Conservation (phyloP, 371 early-diverging fungal species). For the Mucor indicus region DNA sequence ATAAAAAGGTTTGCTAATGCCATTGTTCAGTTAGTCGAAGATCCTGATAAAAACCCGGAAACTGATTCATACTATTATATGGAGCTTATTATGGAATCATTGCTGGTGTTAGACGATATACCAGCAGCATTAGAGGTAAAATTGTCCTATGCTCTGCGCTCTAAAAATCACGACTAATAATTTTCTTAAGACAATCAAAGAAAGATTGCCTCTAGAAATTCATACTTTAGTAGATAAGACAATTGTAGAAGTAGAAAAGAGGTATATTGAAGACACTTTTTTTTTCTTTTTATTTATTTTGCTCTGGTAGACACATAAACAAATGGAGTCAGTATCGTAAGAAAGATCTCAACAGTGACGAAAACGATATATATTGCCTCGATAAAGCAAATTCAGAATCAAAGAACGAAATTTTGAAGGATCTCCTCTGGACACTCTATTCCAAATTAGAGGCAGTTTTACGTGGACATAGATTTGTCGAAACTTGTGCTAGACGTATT, state of each 20-base stretch:
- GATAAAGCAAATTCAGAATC: slow-evolving; percentile 44
- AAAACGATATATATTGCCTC: slow-evolving; percentile 44
- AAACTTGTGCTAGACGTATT: slow-evolving; percentile 42
- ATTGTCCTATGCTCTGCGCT: too few relatives aligned
- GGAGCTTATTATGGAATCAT: slow-evolving; percentile 79
- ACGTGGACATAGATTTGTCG: slow-evolving; percentile 77
- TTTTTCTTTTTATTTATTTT: background rate
- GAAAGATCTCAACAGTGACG: slow-evolving; percentile 21
- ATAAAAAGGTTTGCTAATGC: background rate
- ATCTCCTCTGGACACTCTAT: slow-evolving; percentile 79
- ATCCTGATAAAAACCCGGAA: slow-evolving; percentile 80
- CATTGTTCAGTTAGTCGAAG: slow-evolving; percentile 58
- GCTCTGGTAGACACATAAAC: slow-evolving; percentile 8
- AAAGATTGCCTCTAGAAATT: slow-evolving; percentile 78
- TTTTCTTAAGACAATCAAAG: slow-evolving; percentile 66
- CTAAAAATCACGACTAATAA: too few relatives aligned
- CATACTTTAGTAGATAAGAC: slow-evolving; percentile 87
- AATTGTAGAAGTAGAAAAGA: slow-evolving; percentile 80
- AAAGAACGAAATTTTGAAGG: slow-evolving; percentile 75
- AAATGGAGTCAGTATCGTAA: background rate
- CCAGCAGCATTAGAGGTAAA: slow-evolving; percentile 73
- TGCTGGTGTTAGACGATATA: slow-evolving; percentile 73
- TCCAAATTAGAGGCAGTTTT: slow-evolving; percentile 80
- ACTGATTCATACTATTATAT: slow-evolving; percentile 90
- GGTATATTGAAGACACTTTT: slow-evolving; percentile 33